Base-by-base conservation (phyloP, 768 basidiomycete genomes). In the Lyophyllum atratum region DNA sequence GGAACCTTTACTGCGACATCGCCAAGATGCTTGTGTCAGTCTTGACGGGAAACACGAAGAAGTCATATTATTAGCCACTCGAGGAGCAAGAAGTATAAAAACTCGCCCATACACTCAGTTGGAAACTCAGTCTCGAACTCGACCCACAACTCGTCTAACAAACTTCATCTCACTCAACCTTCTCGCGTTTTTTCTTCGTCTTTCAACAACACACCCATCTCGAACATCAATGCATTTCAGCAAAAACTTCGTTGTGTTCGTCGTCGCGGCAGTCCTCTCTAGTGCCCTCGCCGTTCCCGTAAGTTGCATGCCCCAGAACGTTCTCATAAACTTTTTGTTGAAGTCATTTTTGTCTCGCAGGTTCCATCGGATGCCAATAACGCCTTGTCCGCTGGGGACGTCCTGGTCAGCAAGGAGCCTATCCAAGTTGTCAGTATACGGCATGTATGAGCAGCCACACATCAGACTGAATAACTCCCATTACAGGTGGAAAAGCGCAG, bases 191-290 rank as follows among this genome's bases (percentile, higher is more conserved):
- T 55, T 48, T 50, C 21, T 34, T 55, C 34, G 47, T 15, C 28
- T 45, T n/a, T n/a, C 42, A 58, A 48, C 19, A 49, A 47, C 43
- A 6, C n/a, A 17, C 37, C 17, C 42, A n/a, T 39, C 22, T 21
- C 39, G 52, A 52, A 33, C n/a, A 50, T 40, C 48, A 37, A 74
- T 74, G 73, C 70, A 73, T 34, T 71, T 73, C 71, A 70, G 64
- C 68, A 71, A 70, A 61, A 70, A 66, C 65, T 72, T 73, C 48
- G 56, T 71, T 24, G 61, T 67, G 24, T 70, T 74, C 55, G 65
- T 73, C 55, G 31, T 73, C 37, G 70, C 73, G 4, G 71, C 73
- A 10, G 69, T 74, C 39, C 37, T 74, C 31, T 61, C 71, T 29
- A 63, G 68, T 37, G 58, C 64, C 14, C 52, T 61, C 45, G 73